phyloP scores from a whole-genome alignment of 257 asterid species.

The Phtheirospermum japonicum region DNA sequence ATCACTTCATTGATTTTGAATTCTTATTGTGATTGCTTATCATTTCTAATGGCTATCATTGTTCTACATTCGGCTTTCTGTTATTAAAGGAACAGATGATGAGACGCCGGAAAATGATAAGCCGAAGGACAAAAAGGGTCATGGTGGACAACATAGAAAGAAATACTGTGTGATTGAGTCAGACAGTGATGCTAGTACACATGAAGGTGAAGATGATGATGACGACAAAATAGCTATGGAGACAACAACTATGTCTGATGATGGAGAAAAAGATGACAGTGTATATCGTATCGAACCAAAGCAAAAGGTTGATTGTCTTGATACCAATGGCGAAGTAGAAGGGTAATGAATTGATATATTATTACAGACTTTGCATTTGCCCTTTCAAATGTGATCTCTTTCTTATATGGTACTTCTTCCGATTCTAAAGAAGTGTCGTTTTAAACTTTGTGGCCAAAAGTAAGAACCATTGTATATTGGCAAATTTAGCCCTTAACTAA shows the following conservation, averaged over 20 bases:
- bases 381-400: conserved; percentile 16
- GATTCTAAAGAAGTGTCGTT: not conserved
- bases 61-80: conserved; percentile 15
- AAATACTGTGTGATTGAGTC: conserved; percentile 50
- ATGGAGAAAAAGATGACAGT: conserved; percentile 33
- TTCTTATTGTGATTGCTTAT: conserved; percentile 15
- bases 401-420: too few species aligned
- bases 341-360: conserved; percentile 27
- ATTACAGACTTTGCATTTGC: conserved; percentile 10
- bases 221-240: conserved; percentile 28
- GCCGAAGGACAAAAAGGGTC: conserved; percentile 33
- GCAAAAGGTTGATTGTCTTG: conserved; percentile 33
- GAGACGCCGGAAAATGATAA: conserved; percentile 25
- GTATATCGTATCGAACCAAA: conserved; percentile 25
- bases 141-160: conserved; percentile 38
- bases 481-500: too few species aligned
- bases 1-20: too few species aligned
- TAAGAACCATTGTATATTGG: too few species aligned
- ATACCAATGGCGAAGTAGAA: conserved; percentile 26
- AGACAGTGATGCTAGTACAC: conserved; percentile 42
- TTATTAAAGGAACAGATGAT: conserved; percentile 34
- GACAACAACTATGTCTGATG: conserved; percentile 29
- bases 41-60: conserved; percentile 8
- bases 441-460: too few species aligned
- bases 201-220: conserved; percentile 45